A percentile compares a stretch with the other conserved stretches of the same genome.
These are phyloP conservation scores for Tuber indicum DNA, from an alignment of 495 filamentous ascomycete genomes.

Conservation along the genomic window DNA sequence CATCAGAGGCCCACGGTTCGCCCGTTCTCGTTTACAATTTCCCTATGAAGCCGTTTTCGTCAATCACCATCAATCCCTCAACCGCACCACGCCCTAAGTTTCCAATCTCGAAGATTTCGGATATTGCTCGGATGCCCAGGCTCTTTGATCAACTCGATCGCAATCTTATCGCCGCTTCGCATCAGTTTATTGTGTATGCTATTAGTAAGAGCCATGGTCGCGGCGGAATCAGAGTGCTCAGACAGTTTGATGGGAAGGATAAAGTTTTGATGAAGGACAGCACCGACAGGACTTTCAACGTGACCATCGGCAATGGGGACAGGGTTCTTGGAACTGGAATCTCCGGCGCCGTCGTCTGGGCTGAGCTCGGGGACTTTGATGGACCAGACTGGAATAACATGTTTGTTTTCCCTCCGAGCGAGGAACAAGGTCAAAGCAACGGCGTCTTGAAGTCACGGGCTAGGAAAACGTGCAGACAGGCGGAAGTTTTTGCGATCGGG, in stretches of 20 bases:
- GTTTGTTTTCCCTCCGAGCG: constrained; percentile 42
- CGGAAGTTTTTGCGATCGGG: constrained; percentile 88
- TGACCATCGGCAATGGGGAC: constrained; percentile 53
- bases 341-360: constrained; percentile 91
- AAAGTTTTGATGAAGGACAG: constrained; percentile 80
- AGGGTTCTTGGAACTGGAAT: constrained; percentile 85
- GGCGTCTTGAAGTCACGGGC: constrained; percentile 94
- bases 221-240: constrained; percentile 82
- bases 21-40: constrained; percentile 83
- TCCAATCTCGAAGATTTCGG: constrained; percentile 42
- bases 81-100: constrained; percentile 38
- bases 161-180: constrained; percentile 81
- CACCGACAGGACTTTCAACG: constrained; percentile 86
- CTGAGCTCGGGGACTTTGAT: constrained; percentile 68
- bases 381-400: constrained; percentile 49
- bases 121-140: constrained; percentile 86
- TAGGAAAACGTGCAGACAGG: constrained; percentile 75
- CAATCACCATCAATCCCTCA: constrained; percentile 53
- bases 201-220: constrained; percentile 63
- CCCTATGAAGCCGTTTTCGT: constrained; percentile 89
- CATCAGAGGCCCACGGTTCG: constrained; percentile 56
- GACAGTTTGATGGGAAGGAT: constrained; percentile 85
- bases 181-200: constrained; percentile 85
- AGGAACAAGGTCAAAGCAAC: constrained; percentile 45
- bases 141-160: constrained; percentile 96